phyloP scores from a whole-genome alignment of 163 green algal genomes.

The Chlorella variabilis region DNA sequence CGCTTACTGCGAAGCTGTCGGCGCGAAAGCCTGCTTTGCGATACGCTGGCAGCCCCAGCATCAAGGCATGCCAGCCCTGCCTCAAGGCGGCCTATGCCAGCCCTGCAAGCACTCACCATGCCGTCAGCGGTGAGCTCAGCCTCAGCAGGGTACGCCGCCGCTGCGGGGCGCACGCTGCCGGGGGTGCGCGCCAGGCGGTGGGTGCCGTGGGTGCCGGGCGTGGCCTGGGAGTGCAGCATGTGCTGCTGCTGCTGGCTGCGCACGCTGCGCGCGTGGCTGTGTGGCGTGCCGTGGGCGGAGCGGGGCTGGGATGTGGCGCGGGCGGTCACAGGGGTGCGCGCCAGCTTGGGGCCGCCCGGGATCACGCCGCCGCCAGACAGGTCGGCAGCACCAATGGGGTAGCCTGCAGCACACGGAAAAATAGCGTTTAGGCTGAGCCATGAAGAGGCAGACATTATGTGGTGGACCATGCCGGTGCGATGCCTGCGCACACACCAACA shows the following conservation, averaged over 20 bases:
- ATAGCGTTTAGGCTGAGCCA: no score
- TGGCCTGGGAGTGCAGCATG: not conserved
- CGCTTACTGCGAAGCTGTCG: no score
- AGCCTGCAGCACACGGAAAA: not conserved
- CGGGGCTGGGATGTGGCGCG: not conserved
- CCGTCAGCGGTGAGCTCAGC: not conserved
- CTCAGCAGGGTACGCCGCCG: conserved; percentile 10
- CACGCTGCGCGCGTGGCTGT: conserved; percentile 20
- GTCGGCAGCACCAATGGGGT: not conserved
- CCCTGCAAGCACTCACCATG: not conserved
- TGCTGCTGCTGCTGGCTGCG: conserved; percentile 23
- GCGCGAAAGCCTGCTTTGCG: no score
- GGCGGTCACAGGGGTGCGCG: conserved; percentile 17
- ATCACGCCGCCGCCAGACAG: not conserved
- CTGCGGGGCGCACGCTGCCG: not conserved
- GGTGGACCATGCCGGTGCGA: no score
- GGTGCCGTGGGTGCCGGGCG: not conserved
- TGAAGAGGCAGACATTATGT: not conserved
- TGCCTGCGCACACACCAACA: no score
- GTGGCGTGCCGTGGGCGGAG: conserved; percentile 13
- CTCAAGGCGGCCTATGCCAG: no score
- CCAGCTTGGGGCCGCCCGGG: conserved; percentile 34
- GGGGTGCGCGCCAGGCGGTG: conserved; percentile 28
- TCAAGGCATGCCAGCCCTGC: no score
- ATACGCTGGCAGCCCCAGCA: no score